Percentiles rank a stretch among this genome's conserved stretches.
phyloP scores from a whole-genome alignment of 73 alveolate species.

The Tetrahymena elliotti region DNA sequence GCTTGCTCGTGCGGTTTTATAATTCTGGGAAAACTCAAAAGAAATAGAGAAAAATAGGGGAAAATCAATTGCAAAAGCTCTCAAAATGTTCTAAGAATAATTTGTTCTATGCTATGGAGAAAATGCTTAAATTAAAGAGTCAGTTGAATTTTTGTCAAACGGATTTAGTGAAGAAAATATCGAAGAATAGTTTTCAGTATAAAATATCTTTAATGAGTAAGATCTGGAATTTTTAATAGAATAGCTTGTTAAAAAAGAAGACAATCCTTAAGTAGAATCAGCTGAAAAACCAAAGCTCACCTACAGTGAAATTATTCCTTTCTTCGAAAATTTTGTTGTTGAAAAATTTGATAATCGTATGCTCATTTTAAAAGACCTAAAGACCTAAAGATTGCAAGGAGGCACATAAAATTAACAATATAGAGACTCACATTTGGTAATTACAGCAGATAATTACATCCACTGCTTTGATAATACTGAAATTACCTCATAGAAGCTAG shows the following conservation, averaged over 20 bases:
- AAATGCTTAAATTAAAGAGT: neutral
- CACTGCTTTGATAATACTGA: neutral
- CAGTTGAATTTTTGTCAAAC: neutral
- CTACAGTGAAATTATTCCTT: neutral
- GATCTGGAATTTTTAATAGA: neutral
- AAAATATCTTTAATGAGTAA: neutral
- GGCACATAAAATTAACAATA: neutral
- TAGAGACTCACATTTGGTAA: neutral
- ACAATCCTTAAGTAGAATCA: neutral
- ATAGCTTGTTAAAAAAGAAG: neutral
- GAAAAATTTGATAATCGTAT: neutral
- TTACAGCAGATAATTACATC: neutral
- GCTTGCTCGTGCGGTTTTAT: neutral
- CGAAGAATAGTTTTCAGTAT: neutral
- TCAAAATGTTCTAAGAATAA: neutral
- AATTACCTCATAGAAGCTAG: neutral
- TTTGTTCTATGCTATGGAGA: neutral
- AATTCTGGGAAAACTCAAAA: neutral
- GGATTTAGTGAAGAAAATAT: neutral
- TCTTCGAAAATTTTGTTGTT: neutral
- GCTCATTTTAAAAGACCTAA: neutral
- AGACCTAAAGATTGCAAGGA: neutral
- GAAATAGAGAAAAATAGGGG: neutral
- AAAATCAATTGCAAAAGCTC: neutral
- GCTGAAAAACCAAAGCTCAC: neutral